Evolutionary conservation across 2,329 filamentous ascomycete species (phyloP).

Genomic region (Aspergillus aculeatus): DNA sequence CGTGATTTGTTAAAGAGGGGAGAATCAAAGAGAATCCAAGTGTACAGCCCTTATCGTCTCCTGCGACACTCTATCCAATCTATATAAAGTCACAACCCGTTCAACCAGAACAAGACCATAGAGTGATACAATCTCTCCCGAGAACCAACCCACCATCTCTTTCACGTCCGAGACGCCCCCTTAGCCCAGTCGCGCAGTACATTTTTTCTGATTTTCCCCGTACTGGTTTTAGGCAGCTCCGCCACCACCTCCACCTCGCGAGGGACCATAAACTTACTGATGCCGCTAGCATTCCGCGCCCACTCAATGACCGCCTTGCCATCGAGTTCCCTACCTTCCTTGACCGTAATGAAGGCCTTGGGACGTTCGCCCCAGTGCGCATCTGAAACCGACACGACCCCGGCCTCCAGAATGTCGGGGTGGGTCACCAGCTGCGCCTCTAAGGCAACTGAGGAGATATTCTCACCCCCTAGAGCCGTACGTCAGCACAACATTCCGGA

Average conservation of each 20-base stretch:
- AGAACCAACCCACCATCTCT: neutral
- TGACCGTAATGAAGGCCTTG: slow-evolving; percentile 86
- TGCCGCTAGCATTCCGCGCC: slow-evolving; percentile 76
- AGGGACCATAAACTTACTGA: slow-evolving; percentile 87
- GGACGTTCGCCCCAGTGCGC: slow-evolving; percentile 95
- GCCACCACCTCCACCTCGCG: slow-evolving; percentile 72
- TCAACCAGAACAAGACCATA: neutral
- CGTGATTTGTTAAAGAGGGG: too few species aligned
- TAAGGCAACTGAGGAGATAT: slow-evolving; percentile 90
- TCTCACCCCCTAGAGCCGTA: slow-evolving; percentile 71
- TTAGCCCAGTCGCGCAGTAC: slow-evolving; percentile 83
- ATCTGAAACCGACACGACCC: slow-evolving; percentile 83
- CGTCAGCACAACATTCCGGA: neutral
- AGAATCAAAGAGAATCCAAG: too few species aligned
- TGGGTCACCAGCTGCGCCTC: slow-evolving; percentile 88
- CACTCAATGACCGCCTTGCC: slow-evolving; percentile 76
- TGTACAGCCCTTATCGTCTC: too few species aligned
- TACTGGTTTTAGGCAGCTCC: slow-evolving; percentile 94
- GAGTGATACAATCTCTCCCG: neutral
- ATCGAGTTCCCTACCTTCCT: slow-evolving; percentile 60
- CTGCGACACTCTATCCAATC: neutral
- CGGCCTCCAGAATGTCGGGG: slow-evolving; percentile 84
- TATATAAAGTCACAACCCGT: neutral
- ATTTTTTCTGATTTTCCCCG: slow-evolving; percentile 96
- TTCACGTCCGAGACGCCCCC: slow-evolving; percentile 28